phyloP scores from a whole-genome alignment of 208 protist genomes.

The Endotrypanum monterogeii region DNA sequence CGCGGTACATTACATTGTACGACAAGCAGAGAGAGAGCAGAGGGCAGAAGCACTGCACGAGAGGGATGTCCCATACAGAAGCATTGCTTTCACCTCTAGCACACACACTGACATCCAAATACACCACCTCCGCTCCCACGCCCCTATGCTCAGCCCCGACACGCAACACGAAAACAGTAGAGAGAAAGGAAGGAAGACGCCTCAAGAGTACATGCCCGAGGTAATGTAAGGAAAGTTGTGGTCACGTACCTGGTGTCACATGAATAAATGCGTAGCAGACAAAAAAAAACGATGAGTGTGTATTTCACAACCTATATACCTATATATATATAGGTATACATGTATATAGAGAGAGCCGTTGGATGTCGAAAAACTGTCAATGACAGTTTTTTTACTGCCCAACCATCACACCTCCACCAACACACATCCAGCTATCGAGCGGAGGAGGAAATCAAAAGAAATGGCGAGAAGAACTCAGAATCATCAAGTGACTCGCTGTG shows the following conservation, averaged over 20 bases:
- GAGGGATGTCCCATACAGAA: neutral
- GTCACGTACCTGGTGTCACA: neutral
- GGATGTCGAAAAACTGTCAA: no score
- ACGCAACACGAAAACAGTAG: neutral
- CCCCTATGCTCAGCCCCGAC: neutral
- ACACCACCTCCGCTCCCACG: neutral
- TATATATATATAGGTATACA: no score
- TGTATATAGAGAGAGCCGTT: neutral
- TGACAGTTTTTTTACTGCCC: neutral
- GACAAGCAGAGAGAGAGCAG: neutral
- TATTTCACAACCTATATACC: neutral
- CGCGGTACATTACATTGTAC: neutral
- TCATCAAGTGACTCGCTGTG: neutral
- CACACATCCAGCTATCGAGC: neutral
- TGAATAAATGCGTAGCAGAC: neutral
- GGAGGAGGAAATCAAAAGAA: neutral
- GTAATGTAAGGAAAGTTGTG: neutral
- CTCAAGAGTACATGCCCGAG: neutral
- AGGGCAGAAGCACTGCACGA: neutral
- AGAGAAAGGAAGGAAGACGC: conserved; percentile 6
- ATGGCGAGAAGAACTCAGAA: neutral
- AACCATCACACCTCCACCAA: neutral
- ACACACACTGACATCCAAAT: no score
- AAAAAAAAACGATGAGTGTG: neutral
- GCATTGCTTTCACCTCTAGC: neutral